Percentiles rank a stretch among this genome's conserved stretches.
These are phyloP conservation scores for Filobasidium wieringae DNA, from an alignment of 768 basidiomycete genomes.

Conservation along the genomic window DNA sequence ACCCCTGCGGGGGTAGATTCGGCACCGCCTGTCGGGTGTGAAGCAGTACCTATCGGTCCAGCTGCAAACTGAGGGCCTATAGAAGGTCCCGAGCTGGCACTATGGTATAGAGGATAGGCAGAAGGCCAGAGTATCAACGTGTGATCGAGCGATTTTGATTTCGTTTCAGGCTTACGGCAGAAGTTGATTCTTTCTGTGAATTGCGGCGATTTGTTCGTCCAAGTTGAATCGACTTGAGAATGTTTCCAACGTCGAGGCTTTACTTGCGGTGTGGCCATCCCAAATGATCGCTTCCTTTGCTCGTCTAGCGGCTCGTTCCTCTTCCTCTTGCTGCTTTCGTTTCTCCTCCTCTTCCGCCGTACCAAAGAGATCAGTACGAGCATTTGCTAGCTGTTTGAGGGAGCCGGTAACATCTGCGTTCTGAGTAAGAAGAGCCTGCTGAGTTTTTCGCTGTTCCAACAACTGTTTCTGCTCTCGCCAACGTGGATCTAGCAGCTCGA, in stretches of 20 bases:
- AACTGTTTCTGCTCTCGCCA: slow-evolving; percentile 94
- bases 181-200: slow-evolving; percentile 83
- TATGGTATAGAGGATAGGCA: not conserved
- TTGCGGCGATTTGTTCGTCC: slow-evolving; percentile 95
- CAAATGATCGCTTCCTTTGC: slow-evolving; percentile 93
- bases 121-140: no score
- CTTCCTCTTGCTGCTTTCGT: slow-evolving; percentile 62
- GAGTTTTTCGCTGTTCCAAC: slow-evolving; percentile 74
- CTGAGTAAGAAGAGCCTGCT: slow-evolving; percentile 39
- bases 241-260: slow-evolving; percentile 80
- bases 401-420: slow-evolving; percentile 87
- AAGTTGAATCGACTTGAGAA: slow-evolving; percentile 88
- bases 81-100: slow-evolving; percentile 42
- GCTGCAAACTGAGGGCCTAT: slow-evolving; percentile 83
- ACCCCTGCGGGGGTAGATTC: slow-evolving; percentile 39
- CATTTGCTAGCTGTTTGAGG: slow-evolving; percentile 79
- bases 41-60: slow-evolving; percentile 48
- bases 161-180: slow-evolving; percentile 57
- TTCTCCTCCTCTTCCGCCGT: slow-evolving; percentile 85
- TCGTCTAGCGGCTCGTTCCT: slow-evolving; percentile 63
- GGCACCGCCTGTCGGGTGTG: slow-evolving; percentile 59
- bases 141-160: no score
- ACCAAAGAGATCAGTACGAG: slow-evolving; percentile 96
- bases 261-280: slow-evolving; percentile 96
- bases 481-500: slow-evolving; percentile 89